Evolutionary conservation across 768 basidiomycete genomes (phyloP).

Genomic region (Naganishia vishniacii): DNA sequence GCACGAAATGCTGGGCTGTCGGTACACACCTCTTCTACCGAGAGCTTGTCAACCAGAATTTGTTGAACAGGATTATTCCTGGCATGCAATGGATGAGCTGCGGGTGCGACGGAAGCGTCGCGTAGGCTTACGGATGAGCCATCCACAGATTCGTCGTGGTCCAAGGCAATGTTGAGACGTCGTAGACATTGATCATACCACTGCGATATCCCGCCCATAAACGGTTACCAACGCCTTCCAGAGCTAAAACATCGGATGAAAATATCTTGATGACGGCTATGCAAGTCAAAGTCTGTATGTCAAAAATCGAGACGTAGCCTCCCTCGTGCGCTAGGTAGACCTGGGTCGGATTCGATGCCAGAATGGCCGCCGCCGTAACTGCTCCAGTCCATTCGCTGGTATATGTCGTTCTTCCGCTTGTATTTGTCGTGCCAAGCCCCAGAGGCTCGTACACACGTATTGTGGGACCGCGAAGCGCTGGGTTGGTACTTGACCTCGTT

Average conservation of each 20-base stretch:
- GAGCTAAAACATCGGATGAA: conserved; percentile 68
- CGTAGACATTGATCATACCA: conserved; percentile 76
- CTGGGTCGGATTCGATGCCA: conserved; percentile 62
- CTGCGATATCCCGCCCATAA: conserved; percentile 84
- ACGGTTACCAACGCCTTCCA: conserved; percentile 75
- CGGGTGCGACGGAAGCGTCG: neutral
- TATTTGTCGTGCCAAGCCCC: conserved; percentile 40
- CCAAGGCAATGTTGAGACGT: conserved; percentile 67
- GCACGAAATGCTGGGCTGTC: neutral
- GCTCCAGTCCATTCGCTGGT: conserved; percentile 67
- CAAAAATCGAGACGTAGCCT: conserved; percentile 82
- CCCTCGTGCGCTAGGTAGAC: conserved; percentile 90
- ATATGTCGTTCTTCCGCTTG: conserved; percentile 56
- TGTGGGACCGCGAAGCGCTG: conserved; percentile 58
- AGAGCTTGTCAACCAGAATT: conserved; percentile 66
- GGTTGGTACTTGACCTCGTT: conserved; percentile 37
- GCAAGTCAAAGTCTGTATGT: conserved; percentile 53
- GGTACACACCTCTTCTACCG: conserved; percentile 62
- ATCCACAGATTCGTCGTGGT: conserved; percentile 78
- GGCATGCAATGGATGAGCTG: neutral
- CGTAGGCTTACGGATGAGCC: conserved; percentile 58
- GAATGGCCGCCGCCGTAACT: conserved; percentile 70
- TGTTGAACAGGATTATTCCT: conserved; percentile 58
- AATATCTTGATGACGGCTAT: conserved; percentile 73
- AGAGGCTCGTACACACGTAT: conserved; percentile 70